Conservation (phyloP, 257 asterid genomes). For the Nicotiana knightiana region DNA sequence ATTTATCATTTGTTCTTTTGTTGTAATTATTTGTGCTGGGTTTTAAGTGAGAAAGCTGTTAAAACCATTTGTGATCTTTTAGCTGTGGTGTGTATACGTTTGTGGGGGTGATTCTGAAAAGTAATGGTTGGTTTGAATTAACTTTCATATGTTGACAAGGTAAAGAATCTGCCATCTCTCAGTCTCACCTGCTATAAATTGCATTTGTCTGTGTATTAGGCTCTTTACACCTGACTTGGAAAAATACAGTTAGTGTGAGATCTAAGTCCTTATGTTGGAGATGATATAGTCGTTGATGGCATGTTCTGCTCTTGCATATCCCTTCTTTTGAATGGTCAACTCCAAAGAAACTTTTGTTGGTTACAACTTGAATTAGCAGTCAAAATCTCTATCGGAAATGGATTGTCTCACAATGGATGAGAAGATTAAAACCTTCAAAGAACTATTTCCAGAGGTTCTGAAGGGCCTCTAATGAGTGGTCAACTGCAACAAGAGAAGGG, state of each 20-base stretch:
- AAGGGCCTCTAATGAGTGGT: background rate
- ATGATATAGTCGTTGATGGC: slow-evolving; percentile 4
- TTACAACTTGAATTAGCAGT: background rate
- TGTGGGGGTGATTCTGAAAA: background rate
- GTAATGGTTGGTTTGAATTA: slow-evolving; percentile 4
- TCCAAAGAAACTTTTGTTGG: background rate
- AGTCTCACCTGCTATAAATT: background rate
- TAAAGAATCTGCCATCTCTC: background rate
- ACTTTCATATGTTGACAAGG: background rate
- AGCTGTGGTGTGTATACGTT: background rate
- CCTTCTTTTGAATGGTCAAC: background rate
- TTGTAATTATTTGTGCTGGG: background rate
- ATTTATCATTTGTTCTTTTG: background rate
- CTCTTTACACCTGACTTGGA: background rate
- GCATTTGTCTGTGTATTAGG: background rate
- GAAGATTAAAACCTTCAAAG: background rate
- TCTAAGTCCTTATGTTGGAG: background rate
- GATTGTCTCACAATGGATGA: background rate
- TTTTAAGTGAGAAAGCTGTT: background rate
- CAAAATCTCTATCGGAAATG: background rate
- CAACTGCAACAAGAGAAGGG: background rate
- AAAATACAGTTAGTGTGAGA: background rate
- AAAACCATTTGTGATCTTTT: background rate
- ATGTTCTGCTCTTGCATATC: background rate
- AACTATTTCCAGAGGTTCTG: background rate